These are phyloP conservation scores for Coelastrella sp. DNA, from an alignment of 139 green algal genomes.

Conservation along the genomic window DNA sequence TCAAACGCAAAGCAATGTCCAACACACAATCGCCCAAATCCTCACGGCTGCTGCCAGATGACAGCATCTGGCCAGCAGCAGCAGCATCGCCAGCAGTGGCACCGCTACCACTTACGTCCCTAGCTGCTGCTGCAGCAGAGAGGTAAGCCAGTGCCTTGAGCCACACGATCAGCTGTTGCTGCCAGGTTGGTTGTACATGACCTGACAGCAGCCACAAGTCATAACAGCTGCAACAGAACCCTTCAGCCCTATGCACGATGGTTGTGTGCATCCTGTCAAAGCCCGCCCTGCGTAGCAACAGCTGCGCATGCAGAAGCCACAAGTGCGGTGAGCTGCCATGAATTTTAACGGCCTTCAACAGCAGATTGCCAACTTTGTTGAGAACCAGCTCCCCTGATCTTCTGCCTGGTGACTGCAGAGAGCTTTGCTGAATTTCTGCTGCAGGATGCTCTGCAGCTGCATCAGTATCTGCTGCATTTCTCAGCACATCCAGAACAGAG, in stretches of 20 bases:
- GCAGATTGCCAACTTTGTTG: neutral
- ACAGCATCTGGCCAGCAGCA: neutral
- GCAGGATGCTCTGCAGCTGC: neutral
- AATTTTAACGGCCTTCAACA: neutral
- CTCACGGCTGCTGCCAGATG: neutral
- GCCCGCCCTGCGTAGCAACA: conserved; percentile 21
- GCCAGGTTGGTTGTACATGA: conserved; percentile 9
- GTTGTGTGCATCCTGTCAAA: conserved; percentile 11
- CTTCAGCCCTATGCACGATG: neutral
- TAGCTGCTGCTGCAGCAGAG: conserved; percentile 5
- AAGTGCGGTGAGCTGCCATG: neutral
- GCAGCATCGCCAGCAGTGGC: neutral
- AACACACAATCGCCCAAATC: conserved; percentile 20
- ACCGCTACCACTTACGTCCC: neutral
- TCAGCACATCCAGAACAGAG: conserved; percentile 3
- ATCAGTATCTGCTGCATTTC: neutral
- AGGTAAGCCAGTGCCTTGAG: conserved; percentile 5
- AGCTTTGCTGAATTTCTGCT: neutral
- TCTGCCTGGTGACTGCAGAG: neutral
- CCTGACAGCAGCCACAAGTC: conserved; percentile 36
- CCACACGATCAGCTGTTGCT: conserved; percentile 38
- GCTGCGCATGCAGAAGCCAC: conserved; percentile 9
- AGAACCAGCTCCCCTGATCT: neutral
- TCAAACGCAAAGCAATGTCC: conserved; percentile 18
- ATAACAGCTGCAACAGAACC: conserved; percentile 11